Conservation (phyloP, 805 yeast genomes). For the Kazachstania taianensis region DNA sequence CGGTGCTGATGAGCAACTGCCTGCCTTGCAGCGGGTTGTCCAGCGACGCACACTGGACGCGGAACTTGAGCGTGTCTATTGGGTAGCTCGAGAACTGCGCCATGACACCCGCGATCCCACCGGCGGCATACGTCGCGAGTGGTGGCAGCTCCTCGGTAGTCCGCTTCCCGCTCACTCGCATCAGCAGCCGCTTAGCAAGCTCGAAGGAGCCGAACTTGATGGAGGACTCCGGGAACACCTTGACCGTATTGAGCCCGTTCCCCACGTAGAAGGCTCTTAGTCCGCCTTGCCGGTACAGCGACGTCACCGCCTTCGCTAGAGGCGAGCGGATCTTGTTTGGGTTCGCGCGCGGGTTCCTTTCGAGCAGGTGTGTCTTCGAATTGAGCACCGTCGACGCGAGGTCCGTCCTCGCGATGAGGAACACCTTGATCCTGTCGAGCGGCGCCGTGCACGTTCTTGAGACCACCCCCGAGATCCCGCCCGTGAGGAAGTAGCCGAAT, state of each 20-base stretch:
- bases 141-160: slow-evolving; percentile 64
- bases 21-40: slow-evolving; percentile 54
- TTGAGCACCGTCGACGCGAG: slow-evolving; percentile 58
- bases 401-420: slow-evolving; percentile 83
- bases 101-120: slow-evolving; percentile 92
- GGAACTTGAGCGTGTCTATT: slow-evolving; percentile 84
- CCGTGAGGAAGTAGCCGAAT: slow-evolving; percentile 84
- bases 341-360: slow-evolving; percentile 33
- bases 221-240: slow-evolving; percentile 94
- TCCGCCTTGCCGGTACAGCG: slow-evolving; percentile 85
- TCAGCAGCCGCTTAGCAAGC: slow-evolving; percentile 64
- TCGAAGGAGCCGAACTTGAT: slow-evolving; percentile 96
- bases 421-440: slow-evolving; percentile 88
- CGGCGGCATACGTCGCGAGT: slow-evolving; percentile 76
- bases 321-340: slow-evolving; percentile 56
- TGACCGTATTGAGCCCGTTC: slow-evolving; percentile 84
- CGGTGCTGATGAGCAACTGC: slow-evolving; percentile 51
- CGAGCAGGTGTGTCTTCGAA: slow-evolving; percentile 38
- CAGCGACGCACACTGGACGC: slow-evolving; percentile 85
- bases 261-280: slow-evolving; percentile 84
- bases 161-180: slow-evolving; percentile 63
- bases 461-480: slow-evolving; percentile 91
- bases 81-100: slow-evolving; percentile 93
- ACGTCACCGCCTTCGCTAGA: slow-evolving; percentile 64
- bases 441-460: slow-evolving; percentile 97